Conservation (phyloP, 2,329 filamentous ascomycete genomes). For the Penicillium sp. region DNA sequence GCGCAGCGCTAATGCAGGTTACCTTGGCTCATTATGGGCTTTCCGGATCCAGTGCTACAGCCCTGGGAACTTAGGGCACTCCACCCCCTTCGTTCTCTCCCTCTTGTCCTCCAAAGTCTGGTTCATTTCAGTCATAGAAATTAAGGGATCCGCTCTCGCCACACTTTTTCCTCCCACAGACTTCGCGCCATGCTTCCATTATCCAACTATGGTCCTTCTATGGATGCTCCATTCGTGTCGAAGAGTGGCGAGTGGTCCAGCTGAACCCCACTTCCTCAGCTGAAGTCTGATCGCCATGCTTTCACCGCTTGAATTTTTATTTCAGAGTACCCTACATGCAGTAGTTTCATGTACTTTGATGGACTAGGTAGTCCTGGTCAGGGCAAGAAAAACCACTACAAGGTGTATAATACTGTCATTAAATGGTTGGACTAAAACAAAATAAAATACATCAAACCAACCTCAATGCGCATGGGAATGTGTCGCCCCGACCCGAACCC, state of each 20-base stretch:
- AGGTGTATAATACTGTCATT: not conserved
- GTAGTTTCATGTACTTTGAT: conserved; percentile 19
- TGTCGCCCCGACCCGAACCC: conserved; percentile 21
- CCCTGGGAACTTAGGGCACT: conserved; percentile 29
- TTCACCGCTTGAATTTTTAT: conserved; percentile 16
- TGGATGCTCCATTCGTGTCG: conserved; percentile 14
- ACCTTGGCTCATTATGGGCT: conserved; percentile 25
- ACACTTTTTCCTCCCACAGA: conserved; percentile 3
- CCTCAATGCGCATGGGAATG: conserved; percentile 3
- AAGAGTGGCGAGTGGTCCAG: conserved; percentile 14
- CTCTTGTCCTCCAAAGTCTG: not conserved
- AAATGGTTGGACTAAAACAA: not conserved
- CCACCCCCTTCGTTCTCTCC: conserved; percentile 16
- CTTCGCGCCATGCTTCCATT: not conserved
- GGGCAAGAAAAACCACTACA: not conserved
- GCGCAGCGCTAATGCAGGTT: conserved; percentile 34
- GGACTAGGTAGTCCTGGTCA: conserved; percentile 9
- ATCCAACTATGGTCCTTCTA: not conserved
- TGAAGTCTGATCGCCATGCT: conserved; percentile 23
- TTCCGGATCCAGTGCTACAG: conserved; percentile 30
- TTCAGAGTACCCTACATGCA: conserved; percentile 16
- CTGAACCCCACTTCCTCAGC: conserved; percentile 20
- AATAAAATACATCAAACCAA: not conserved
- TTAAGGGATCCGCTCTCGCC: conserved; percentile 14
- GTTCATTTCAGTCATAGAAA: not conserved